phyloP scores from a whole-genome alignment of 805 yeast genomes.

The Candida easanensis region DNA sequence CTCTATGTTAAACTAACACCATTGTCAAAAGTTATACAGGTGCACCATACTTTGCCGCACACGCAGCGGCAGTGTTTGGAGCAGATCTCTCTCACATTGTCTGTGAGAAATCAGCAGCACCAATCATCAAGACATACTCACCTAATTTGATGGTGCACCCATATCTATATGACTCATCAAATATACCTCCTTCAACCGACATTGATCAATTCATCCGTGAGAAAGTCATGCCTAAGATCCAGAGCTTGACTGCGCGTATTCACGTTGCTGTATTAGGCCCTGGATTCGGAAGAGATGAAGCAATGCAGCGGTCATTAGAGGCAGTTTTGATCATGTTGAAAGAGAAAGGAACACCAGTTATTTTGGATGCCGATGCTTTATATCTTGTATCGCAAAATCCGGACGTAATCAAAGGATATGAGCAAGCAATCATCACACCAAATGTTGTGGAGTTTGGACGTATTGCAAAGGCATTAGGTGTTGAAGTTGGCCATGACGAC shows the following conservation, averaged over 20 bases:
- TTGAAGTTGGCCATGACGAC: constrained; percentile 20
- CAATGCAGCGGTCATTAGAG: constrained; percentile 61
- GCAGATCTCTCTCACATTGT: constrained; percentile 86
- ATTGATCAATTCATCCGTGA: constrained; percentile 33
- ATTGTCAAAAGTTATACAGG: constrained; percentile 67
- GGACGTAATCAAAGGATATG: constrained; percentile 48
- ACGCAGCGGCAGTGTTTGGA: constrained; percentile 81
- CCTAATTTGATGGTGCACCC: constrained; percentile 98
- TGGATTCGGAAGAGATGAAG: constrained; percentile 81
- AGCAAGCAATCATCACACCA: constrained; percentile 77
- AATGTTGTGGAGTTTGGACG: constrained; percentile 83
- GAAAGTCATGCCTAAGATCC: constrained; percentile 55
- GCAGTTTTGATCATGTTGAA: constrained; percentile 53
- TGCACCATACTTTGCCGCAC: constrained; percentile 90
- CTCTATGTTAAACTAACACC: constrained; percentile 6
- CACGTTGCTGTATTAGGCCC: constrained; percentile 91
- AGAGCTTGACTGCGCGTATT: constrained; percentile 54
- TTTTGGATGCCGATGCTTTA: constrained; percentile 89
- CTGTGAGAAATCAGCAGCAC: constrained; percentile 78
- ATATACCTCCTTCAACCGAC: constrained; percentile 16
- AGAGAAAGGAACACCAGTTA: constrained; percentile 60
- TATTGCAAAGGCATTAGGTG: constrained; percentile 48
- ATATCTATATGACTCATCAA: constrained; percentile 52
- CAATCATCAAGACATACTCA: constrained; percentile 79
- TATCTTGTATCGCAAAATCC: constrained; percentile 62